Conservation (phyloP, 192 early-diverging fungal species). For the Entomortierella lignicola region DNA sequence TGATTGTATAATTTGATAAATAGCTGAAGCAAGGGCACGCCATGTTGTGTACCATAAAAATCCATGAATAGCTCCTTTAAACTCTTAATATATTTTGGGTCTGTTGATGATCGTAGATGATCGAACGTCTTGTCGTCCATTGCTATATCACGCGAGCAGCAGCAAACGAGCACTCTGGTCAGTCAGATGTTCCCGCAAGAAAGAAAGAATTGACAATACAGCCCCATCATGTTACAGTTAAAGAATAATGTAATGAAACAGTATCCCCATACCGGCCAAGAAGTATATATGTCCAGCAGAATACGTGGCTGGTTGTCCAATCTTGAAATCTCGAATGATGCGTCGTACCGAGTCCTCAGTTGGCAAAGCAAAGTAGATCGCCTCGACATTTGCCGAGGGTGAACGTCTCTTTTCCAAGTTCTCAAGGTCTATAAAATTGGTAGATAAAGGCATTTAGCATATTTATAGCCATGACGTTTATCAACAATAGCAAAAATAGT, state of each 20-base stretch:
- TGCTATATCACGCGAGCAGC: background rate
- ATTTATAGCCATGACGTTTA: no score
- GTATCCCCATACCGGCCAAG: constrained; percentile 63
- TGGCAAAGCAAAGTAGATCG: constrained; percentile 72
- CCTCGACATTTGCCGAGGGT: constrained; percentile 68
- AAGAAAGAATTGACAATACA: no score
- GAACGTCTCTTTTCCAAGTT: constrained; percentile 68
- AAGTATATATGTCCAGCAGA: constrained; percentile 72
- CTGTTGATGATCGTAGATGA: constrained; percentile 67
- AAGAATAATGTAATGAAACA: no score
- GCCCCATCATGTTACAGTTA: no score
- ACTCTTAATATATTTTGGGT: constrained; percentile 70
- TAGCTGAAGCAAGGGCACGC: no score
- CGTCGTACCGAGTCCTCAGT: constrained; percentile 68
- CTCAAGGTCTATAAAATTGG: constrained; percentile 54
- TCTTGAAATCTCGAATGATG: constrained; percentile 69
- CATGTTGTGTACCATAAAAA: constrained; percentile 71
- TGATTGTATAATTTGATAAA: background rate
- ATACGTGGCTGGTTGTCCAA: constrained; percentile 62
- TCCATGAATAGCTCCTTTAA: constrained; percentile 87
- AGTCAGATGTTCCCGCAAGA: background rate
- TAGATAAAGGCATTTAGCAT: background rate
- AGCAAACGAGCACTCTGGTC: background rate
- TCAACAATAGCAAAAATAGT: no score
- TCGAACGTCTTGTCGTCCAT: constrained; percentile 72